These are phyloP conservation scores for Candida arabinofermentans DNA, from an alignment of 805 yeast species.

Conservation along the genomic window DNA sequence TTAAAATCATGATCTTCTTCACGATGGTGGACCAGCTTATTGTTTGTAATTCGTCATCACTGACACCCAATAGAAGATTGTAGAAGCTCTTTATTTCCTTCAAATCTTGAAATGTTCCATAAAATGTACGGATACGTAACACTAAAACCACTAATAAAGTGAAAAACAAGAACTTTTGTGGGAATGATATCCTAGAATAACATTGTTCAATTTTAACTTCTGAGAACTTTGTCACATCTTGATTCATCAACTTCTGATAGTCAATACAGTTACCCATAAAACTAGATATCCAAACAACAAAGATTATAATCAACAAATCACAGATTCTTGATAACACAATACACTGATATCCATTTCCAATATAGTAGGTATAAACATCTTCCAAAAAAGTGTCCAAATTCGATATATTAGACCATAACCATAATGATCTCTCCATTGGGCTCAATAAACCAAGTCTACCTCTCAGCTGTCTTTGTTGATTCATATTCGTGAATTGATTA, in stretches of 20 bases:
- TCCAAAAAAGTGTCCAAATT: constrained; percentile 83
- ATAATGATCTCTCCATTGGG: constrained; percentile 74
- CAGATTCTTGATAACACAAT: constrained; percentile 63
- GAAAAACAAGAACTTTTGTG: constrained; percentile 60
- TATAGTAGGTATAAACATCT: constrained; percentile 78
- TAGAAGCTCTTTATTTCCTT: constrained; percentile 77
- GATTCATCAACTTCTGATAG: constrained; percentile 33
- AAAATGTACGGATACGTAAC: constrained; percentile 50
- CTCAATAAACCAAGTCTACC: constrained; percentile 41
- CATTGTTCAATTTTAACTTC: constrained; percentile 48
- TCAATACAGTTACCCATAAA: constrained; percentile 82
- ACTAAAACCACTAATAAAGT: constrained; percentile 51
- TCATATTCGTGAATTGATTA: constrained; percentile 2
- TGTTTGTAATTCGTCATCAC: constrained; percentile 84
- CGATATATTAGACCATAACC: constrained; percentile 96
- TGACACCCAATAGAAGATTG: constrained; percentile 60
- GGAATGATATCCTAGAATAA: constrained; percentile 39
- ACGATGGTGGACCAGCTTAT: constrained; percentile 90
- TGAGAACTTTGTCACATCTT: constrained; percentile 31
- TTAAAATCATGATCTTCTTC: constrained; percentile 63
- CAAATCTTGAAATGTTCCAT: constrained; percentile 61
- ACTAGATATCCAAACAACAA: constrained; percentile 74
- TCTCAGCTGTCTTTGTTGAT: constrained; percentile 24
- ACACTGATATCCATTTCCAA: constrained; percentile 80
- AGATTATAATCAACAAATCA: constrained; percentile 70